Evolutionary conservation across 257 asterid genomes (phyloP).

Genomic region (Primulina tabacum): DNA sequence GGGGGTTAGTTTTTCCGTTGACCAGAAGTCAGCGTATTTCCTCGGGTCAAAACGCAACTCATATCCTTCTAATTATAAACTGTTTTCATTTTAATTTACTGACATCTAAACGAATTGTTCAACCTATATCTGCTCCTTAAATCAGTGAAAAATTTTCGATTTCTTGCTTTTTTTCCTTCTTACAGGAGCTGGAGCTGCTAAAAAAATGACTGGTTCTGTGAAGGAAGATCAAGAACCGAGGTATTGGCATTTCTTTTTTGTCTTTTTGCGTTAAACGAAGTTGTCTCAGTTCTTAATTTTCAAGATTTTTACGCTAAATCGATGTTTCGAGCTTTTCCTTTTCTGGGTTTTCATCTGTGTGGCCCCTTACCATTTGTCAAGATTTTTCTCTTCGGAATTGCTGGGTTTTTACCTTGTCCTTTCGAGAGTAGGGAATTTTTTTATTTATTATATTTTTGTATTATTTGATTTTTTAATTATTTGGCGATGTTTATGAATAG

Average conservation of each 20-base stretch:
- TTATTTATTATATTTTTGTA: too few species aligned
- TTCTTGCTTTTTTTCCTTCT: neutral
- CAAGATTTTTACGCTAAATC: slow-evolving; percentile 3
- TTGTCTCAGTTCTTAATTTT: neutral
- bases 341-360: neutral
- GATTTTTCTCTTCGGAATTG: neutral
- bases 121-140: too few species aligned
- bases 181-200: slow-evolving; percentile 32
- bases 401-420: neutral
- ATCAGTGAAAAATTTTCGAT: too few species aligned
- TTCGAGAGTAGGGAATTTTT: neutral
- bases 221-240: slow-evolving; percentile 64
- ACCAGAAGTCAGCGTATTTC: too few species aligned
- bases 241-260: slow-evolving; percentile 25
- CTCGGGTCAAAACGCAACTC: too few species aligned
- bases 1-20: too few species aligned
- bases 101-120: too few species aligned
- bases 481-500: too few species aligned
- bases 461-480: too few species aligned
- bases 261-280: neutral
- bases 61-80: too few species aligned
- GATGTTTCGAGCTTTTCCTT: neutral
- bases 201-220: slow-evolving; percentile 45
- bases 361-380: slow-evolving; percentile 1
- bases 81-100: too few species aligned